These are phyloP conservation scores for Bullera alba DNA, from an alignment of 768 basidiomycete species.

Conservation along the genomic window DNA sequence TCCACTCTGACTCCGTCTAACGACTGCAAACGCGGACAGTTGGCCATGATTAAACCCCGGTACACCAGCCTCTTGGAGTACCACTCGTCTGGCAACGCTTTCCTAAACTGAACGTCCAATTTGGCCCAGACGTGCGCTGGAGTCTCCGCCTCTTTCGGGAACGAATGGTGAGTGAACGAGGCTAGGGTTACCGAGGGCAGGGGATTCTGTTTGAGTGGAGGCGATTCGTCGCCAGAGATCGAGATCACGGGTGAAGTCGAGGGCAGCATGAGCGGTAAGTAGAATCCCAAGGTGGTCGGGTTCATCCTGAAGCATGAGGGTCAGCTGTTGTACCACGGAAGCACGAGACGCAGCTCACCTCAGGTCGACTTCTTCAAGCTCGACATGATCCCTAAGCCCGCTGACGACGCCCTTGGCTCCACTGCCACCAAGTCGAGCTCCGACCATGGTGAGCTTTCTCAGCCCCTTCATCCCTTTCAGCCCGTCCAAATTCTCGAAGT, in stretches of 20 bases:
- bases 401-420: constrained; percentile 52
- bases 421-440: constrained; percentile 58
- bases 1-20: constrained; percentile 81
- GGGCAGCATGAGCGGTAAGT: constrained; percentile 70
- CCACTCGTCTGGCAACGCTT: constrained; percentile 77
- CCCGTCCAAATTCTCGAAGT: constrained; percentile 61
- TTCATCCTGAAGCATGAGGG: constrained; percentile 62
- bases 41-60: constrained; percentile 77
- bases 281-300: constrained; percentile 92
- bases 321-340: not conserved
- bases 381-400: constrained; percentile 62
- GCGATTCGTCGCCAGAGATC: constrained; percentile 3
- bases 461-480: constrained; percentile 68
- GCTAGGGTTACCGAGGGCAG: not conserved
- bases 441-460: constrained; percentile 78
- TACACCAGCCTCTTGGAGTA: constrained; percentile 84
- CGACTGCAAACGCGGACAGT: constrained; percentile 59
- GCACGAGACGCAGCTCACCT: constrained; percentile 54
- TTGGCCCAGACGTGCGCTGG: constrained; percentile 56
- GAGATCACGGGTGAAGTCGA: not conserved
- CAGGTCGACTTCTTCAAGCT: constrained; percentile 84
- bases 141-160: constrained; percentile 1
- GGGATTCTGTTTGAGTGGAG: constrained; percentile 51
- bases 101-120: constrained; percentile 77
- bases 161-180: constrained; percentile 1